These are phyloP conservation scores for Diaporthe vexans DNA, from an alignment of 2,329 filamentous ascomycete species.

Conservation along the genomic window DNA sequence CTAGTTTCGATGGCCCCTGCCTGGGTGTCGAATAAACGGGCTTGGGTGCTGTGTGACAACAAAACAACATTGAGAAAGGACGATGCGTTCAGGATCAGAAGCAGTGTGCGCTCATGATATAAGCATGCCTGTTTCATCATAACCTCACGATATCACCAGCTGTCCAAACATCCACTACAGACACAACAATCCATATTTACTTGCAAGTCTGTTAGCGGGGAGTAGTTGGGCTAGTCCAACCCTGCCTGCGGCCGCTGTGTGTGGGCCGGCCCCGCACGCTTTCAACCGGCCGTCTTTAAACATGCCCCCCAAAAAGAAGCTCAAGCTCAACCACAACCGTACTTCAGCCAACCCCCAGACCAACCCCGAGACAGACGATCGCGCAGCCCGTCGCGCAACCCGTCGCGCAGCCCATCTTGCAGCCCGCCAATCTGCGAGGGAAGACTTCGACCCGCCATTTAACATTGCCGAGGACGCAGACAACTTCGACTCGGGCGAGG, in stretches of 20 bases:
- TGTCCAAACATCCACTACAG: neutral
- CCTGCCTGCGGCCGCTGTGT: neutral
- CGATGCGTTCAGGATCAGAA: neutral
- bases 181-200: neutral
- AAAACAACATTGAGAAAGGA: neutral
- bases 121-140: neutral
- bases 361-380: neutral
- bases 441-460: constrained; percentile 27
- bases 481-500: neutral
- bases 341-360: neutral
- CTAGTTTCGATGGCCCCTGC: neutral
- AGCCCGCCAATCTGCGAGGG: constrained; percentile 7
- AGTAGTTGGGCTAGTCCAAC: neutral
- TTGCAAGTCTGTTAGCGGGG: neutral
- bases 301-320: constrained; percentile 14
- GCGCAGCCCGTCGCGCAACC: neutral
- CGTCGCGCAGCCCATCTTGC: neutral
- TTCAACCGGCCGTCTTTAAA: neutral
- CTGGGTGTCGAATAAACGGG: too few relatives aligned
- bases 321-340: neutral
- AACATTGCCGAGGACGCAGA: neutral
- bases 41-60: neutral
- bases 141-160: neutral
- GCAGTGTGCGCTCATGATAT: neutral
- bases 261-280: constrained; percentile 7